These are phyloP conservation scores for Xerocomus brunneocitrinus DNA, from an alignment of 768 basidiomycete genomes.

Conservation along the genomic window DNA sequence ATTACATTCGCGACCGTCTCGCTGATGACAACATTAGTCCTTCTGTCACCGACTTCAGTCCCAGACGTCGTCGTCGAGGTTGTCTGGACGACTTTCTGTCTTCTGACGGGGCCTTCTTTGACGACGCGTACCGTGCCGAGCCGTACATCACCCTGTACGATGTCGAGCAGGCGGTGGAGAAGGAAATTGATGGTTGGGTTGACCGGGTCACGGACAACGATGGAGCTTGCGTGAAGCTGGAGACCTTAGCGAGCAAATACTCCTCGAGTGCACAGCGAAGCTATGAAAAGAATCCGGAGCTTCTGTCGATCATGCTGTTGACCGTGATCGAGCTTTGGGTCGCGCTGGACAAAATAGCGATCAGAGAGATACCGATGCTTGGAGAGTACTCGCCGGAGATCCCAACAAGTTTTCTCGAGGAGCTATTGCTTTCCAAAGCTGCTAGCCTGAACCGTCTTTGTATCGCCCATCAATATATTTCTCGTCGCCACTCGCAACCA, in stretches of 20 bases:
- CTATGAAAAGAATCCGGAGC: constrained; percentile 19
- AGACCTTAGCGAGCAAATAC: not conserved
- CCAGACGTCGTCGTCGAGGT: not conserved
- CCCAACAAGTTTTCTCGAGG: constrained; percentile 20
- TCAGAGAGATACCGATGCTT: constrained; percentile 22
- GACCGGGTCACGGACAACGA: not conserved
- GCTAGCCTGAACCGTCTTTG: constrained; percentile 26
- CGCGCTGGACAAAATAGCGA: constrained; percentile 28
- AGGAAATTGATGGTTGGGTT: constrained; percentile 34
- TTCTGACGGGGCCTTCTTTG: constrained; percentile 7
- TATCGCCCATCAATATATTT: constrained; percentile 29
- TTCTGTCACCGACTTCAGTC: not conserved
- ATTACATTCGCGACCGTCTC: not conserved
- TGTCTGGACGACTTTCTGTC: no score
- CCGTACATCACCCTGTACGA: constrained; percentile 28
- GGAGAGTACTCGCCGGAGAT: constrained; percentile 32
- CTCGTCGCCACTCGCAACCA: constrained; percentile 21
- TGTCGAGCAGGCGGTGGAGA: constrained; percentile 33
- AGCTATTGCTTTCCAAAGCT: constrained; percentile 27
- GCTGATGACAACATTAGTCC: not conserved
- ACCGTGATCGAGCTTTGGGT: constrained; percentile 35
- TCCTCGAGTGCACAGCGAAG: not conserved
- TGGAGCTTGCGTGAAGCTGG: constrained; percentile 9
- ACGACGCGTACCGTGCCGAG: constrained; percentile 1
- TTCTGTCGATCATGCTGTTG: constrained; percentile 41